Evolutionary conservation across 2,329 filamentous ascomycete genomes (phyloP).

Genomic region (Diaporthe vexans): DNA sequence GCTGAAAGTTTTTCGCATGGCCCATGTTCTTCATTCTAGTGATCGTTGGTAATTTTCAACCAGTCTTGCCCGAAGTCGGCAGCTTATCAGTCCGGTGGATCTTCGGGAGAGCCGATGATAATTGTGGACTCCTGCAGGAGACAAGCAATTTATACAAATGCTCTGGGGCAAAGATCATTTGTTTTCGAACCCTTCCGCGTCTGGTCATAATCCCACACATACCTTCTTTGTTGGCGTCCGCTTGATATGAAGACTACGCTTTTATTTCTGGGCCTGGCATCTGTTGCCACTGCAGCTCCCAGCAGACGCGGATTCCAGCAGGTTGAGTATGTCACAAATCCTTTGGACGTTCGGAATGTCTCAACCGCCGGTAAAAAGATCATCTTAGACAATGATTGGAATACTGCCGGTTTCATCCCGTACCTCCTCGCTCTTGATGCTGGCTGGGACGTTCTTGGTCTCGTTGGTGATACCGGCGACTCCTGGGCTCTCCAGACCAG

Average conservation of each 20-base stretch:
- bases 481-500: constrained; percentile 61
- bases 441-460: constrained; percentile 59
- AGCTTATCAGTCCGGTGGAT: constrained; percentile 22
- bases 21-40: neutral
- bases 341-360: constrained; percentile 13
- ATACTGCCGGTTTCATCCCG: constrained; percentile 56
- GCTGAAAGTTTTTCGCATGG: neutral
- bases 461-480: constrained; percentile 57
- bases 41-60: neutral
- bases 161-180: neutral
- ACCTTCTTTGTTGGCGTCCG: neutral
- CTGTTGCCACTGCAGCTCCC: constrained; percentile 31
- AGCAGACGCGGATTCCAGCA: neutral
- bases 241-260: constrained; percentile 33
- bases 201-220: neutral
- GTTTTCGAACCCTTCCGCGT: neutral
- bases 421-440: constrained; percentile 60
- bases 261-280: constrained; percentile 9
- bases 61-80: constrained; percentile 19
- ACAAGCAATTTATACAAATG: neutral
- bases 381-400: constrained; percentile 63
- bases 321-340: neutral
- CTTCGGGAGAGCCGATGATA: neutral
- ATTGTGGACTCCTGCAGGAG: neutral
- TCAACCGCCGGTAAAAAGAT: constrained; percentile 38